Conservation (phyloP, 176 grass and related monocot species). For the Carex scoparia region DNA sequence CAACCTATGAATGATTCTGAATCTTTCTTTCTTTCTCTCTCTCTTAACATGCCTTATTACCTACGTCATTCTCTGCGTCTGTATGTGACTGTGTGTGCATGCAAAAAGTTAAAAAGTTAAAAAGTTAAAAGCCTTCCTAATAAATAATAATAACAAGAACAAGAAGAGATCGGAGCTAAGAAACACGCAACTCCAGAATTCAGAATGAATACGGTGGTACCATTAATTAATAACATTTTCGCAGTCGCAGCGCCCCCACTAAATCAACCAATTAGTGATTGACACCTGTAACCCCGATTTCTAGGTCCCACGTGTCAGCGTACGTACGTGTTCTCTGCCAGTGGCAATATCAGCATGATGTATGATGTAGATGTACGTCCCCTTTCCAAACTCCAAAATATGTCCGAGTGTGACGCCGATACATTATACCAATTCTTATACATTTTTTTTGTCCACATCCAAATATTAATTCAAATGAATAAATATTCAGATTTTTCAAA, state of each 20-base stretch:
- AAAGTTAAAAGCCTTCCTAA: too few species aligned
- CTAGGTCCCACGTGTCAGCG: not conserved
- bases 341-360: not conserved
- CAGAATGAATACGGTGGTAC: too few species aligned
- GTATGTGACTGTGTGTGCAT: not conserved
- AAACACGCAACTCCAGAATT: slow-evolving; percentile 20
- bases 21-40: not conserved
- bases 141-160: too few species aligned
- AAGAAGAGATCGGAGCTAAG: too few species aligned
- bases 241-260: too few species aligned
- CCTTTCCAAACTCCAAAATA: not conserved
- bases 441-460: too few species aligned
- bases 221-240: not conserved
- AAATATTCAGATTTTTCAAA: too few species aligned
- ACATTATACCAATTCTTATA: too few species aligned
- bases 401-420: not conserved
- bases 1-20: not conserved
- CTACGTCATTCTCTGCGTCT: slow-evolving; percentile 3
- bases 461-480: too few species aligned
- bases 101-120: not conserved
- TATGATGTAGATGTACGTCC: not conserved
- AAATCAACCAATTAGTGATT: not conserved
- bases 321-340: not conserved
- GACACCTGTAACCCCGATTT: not conserved
- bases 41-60: not conserved